Percentiles rank a stretch among this genome's conserved stretches.
phyloP scores from a whole-genome alignment of 306 rosid genomes.

The Fragaria iinumae region DNA sequence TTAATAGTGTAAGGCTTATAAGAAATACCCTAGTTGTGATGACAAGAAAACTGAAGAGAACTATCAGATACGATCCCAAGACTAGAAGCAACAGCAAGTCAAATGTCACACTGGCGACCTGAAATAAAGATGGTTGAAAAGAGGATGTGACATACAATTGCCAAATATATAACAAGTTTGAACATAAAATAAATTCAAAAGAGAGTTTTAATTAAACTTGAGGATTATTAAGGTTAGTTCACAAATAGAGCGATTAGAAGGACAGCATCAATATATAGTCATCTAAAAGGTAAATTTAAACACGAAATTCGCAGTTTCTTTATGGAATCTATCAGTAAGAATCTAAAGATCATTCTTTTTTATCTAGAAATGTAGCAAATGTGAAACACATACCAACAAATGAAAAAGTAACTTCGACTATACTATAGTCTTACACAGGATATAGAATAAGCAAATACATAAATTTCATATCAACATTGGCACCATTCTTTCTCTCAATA shows the following conservation, averaged over 20 bases:
- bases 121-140: slow-evolving; percentile 29
- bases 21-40: slow-evolving; percentile 58
- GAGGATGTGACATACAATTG: not conserved
- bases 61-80: slow-evolving; percentile 60
- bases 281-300: not conserved
- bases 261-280: not conserved
- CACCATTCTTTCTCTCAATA: slow-evolving; percentile 34
- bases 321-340: not conserved
- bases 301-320: not conserved
- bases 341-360: not conserved
- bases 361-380: not conserved
- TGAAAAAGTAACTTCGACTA: not conserved
- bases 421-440: not conserved
- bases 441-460: not conserved
- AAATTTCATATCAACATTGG: not conserved
- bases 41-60: slow-evolving; percentile 64
- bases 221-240: not conserved
- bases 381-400: not conserved
- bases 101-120: slow-evolving; percentile 97
- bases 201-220: not conserved
- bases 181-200: not conserved
- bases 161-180: not conserved
- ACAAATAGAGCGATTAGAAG: not conserved
- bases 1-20: not conserved
- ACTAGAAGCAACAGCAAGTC: slow-evolving; percentile 90